These are phyloP conservation scores for Syzygium grande DNA, from an alignment of 345 rosid genomes.

Conservation along the genomic window DNA sequence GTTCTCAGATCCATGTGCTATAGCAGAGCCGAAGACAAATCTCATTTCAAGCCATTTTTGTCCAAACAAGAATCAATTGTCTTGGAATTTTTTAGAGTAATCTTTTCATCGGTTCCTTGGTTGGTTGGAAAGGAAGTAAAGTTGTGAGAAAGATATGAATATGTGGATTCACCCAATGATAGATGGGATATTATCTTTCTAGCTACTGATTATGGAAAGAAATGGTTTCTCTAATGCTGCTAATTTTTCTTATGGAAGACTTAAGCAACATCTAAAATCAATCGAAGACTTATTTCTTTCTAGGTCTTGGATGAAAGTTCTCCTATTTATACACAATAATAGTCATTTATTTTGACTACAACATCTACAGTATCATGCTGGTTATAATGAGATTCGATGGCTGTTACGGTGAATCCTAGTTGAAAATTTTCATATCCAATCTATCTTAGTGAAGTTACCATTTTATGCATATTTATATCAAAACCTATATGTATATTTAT, in stretches of 20 bases:
- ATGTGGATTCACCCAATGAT: not conserved
- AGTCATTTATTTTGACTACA: not conserved
- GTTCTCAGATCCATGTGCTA: not conserved
- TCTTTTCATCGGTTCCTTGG: not conserved
- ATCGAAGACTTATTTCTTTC: not conserved
- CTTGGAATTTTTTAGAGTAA: not conserved
- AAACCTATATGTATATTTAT: not conserved
- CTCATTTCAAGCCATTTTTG: not conserved
- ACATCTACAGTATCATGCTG: not conserved
- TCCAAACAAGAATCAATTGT: not conserved
- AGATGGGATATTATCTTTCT: not conserved
- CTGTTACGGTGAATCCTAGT: not conserved
- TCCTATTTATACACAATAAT: not conserved
- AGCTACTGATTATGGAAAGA: not conserved
- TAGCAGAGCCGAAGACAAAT: not conserved
- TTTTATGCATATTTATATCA: not conserved
- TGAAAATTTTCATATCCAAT: not conserved
- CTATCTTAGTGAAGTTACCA: not conserved
- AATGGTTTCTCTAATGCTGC: not conserved
- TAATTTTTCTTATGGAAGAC: not conserved
- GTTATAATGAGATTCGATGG: not conserved
- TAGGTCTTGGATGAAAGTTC: not conserved
- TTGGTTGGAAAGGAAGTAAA: not conserved
- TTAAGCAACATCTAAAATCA: not conserved
- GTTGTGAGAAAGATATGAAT: not conserved